A percentile compares a stretch with the other conserved stretches of the same genome.
phyloP scores from a whole-genome alignment of 352 stramenopile species.

The Phytophthora colocasiae region DNA sequence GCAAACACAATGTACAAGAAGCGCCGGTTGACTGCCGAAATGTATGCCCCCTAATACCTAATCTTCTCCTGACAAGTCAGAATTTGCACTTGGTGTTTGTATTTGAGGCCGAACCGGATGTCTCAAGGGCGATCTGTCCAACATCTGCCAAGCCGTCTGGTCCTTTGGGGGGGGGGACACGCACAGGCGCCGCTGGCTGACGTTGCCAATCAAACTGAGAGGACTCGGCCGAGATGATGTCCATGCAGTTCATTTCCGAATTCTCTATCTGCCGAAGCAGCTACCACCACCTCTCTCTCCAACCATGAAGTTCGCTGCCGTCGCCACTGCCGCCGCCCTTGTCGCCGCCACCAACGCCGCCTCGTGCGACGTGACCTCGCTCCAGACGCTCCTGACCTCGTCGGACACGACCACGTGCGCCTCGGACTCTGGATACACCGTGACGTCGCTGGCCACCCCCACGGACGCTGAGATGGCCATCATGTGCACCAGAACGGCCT shows the following conservation, averaged over 20 bases:
- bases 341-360: slow-evolving; percentile 33
- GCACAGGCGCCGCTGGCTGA: slow-evolving; percentile 4
- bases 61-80: slow-evolving; percentile 21
- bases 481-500: slow-evolving; percentile 45
- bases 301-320: slow-evolving; percentile 42
- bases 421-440: slow-evolving; percentile 39
- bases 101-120: slow-evolving; percentile 18
- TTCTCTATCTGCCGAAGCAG: slow-evolving; percentile 35
- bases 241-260: slow-evolving; percentile 32
- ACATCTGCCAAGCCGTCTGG: slow-evolving; percentile 17
- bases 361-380: slow-evolving; percentile 37
- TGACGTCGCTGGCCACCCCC: slow-evolving; percentile 41
- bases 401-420: slow-evolving; percentile 33
- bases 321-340: slow-evolving; percentile 22
- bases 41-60: slow-evolving; percentile 4
- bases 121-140: slow-evolving; percentile 27
- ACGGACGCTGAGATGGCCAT: slow-evolving; percentile 29
- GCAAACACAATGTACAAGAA: neutral
- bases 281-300: slow-evolving; percentile 9
- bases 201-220: neutral
- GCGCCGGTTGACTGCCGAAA: neutral
- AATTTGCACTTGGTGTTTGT: slow-evolving; percentile 27
- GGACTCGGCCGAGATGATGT: neutral
- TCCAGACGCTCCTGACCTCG: slow-evolving; percentile 32
- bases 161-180: slow-evolving; percentile 1